phyloP scores from a whole-genome alignment of 305 asterid species.

The Fraxinus angustifolia region DNA sequence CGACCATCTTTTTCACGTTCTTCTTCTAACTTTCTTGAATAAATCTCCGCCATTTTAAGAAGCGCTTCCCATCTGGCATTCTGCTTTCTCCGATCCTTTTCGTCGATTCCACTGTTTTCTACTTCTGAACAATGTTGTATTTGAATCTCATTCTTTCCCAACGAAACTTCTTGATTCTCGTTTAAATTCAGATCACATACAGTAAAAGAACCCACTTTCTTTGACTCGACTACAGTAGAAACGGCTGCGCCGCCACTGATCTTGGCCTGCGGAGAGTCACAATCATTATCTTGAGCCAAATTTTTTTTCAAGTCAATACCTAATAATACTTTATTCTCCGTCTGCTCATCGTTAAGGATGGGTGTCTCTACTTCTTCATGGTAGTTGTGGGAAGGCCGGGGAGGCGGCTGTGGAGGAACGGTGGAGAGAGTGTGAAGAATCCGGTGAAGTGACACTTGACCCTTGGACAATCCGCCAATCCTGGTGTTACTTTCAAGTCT shows the following conservation, averaged over 20 bases:
- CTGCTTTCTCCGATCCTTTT: neutral
- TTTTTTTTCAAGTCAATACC: neutral
- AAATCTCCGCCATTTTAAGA: constrained; percentile 28
- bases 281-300: neutral
- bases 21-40: constrained; percentile 28
- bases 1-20: neutral
- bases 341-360: neutral
- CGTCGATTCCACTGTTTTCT: neutral
- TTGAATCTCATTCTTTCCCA: neutral
- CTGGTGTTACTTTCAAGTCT: neutral
- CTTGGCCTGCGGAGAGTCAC: neutral
- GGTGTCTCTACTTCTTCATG: neutral
- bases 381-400: neutral
- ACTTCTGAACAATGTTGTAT: neutral
- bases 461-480: neutral
- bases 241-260: neutral
- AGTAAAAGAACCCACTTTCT: neutral
- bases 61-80: constrained; percentile 29
- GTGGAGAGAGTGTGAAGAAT: neutral
- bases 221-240: neutral
- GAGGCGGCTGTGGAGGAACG: neutral
- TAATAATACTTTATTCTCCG: neutral
- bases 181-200: neutral
- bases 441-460: neutral
- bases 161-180: neutral